Conservation (phyloP, 192 early-diverging fungal species). For the Linnemannia hyalina region DNA sequence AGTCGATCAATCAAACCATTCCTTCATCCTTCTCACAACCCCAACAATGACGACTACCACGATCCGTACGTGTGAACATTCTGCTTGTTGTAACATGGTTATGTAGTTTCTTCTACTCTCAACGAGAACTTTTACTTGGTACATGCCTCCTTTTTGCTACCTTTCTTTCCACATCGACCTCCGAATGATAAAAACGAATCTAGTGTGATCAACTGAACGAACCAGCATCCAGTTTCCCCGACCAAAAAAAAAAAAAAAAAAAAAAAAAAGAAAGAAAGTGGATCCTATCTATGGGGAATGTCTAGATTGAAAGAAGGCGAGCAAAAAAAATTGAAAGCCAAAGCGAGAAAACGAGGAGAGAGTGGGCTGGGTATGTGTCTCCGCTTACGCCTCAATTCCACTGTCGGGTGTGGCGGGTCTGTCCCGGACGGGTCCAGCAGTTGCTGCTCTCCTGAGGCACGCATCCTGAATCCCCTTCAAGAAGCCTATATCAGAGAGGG, state of each 20-base stretch:
- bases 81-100: background rate
- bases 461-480: slow-evolving; percentile 52
- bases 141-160: background rate
- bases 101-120: background rate
- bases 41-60: background rate
- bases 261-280: background rate
- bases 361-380: background rate
- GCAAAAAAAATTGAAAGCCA: background rate
- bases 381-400: slow-evolving; percentile 44
- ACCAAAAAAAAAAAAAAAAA: background rate
- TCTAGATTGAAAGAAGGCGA: background rate
- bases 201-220: slow-evolving; percentile 6
- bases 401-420: slow-evolving; percentile 54
- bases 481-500: slow-evolving; percentile 21
- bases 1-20: background rate
- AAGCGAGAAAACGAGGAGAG: background rate
- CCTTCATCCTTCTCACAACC: background rate
- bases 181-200: background rate
- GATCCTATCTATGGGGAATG: background rate
- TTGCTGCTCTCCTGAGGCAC: slow-evolving; percentile 45
- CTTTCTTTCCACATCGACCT: background rate
- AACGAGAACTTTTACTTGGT: background rate
- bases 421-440: background rate
- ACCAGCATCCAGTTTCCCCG: slow-evolving; percentile 12
- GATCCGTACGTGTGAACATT: background rate